These are phyloP conservation scores for Pleurotus cornucopiae DNA, from an alignment of 768 basidiomycete genomes.

Conservation along the genomic window DNA sequence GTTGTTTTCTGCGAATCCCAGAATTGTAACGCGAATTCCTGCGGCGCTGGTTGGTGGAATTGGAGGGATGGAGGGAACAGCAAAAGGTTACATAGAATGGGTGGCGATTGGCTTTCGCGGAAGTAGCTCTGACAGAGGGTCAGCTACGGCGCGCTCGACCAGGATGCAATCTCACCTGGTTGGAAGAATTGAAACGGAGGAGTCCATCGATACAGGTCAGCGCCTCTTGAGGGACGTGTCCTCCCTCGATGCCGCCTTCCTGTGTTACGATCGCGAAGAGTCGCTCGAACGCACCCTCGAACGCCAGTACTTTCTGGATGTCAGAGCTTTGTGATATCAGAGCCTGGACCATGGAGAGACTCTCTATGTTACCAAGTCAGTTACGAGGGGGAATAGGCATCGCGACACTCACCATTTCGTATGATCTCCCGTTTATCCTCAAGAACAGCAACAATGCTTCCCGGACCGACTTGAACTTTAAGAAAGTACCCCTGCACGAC, in stretches of 20 bases:
- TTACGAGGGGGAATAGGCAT: not conserved
- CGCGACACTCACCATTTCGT: conserved; percentile 62
- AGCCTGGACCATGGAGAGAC: conserved; percentile 78
- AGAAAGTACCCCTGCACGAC: conserved; percentile 89
- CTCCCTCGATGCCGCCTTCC: conserved; percentile 92
- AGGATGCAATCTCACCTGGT: conserved; percentile 56
- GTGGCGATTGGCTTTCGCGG: conserved; percentile 76
- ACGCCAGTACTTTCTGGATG: conserved; percentile 94
- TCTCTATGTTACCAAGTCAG: conserved; percentile 40
- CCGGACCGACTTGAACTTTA: conserved; percentile 73
- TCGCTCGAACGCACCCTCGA: conserved; percentile 95
- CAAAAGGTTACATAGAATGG: conserved; percentile 62
- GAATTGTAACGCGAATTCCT: conserved; percentile 92
- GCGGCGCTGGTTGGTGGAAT: conserved; percentile 57
- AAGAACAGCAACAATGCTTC: conserved; percentile 67
- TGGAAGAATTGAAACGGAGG: conserved; percentile 88
- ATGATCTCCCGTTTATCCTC: conserved; percentile 89
- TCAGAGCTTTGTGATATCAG: conserved; percentile 85
- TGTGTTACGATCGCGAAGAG: conserved; percentile 82
- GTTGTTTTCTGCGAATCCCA: conserved; percentile 91
- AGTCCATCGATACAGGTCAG: conserved; percentile 82
- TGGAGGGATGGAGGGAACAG: conserved; percentile 66
- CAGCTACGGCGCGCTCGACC: conserved; percentile 9
- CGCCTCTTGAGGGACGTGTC: conserved; percentile 81
- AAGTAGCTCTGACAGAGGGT: conserved; percentile 78